Evolutionary conservation across 2,329 filamentous ascomycete genomes (phyloP).

Genomic region (Aspergillus felis): DNA sequence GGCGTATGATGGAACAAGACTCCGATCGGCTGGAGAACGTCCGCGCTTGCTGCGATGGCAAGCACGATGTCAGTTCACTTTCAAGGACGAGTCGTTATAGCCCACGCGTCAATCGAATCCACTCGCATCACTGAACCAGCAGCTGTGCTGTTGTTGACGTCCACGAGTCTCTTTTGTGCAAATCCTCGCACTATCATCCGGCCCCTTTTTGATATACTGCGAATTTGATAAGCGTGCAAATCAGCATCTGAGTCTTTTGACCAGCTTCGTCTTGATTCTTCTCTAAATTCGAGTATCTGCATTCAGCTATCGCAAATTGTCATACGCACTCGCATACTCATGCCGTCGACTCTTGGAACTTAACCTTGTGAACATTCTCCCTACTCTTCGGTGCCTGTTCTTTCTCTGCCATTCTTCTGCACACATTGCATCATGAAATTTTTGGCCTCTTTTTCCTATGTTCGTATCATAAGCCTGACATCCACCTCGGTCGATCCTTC

Average conservation of each 20-base stretch:
- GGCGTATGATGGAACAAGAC: constrained; percentile 73
- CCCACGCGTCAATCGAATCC: constrained; percentile 35
- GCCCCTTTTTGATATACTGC: constrained; percentile 5
- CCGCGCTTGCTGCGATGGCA: constrained; percentile 91
- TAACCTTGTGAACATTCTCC: constrained; percentile 10
- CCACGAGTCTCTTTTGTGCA: constrained; percentile 22
- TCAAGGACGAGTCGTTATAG: constrained; percentile 41
- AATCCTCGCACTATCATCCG: constrained; percentile 2
- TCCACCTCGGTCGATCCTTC: constrained; percentile 14
- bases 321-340: constrained; percentile 3
- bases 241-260: constrained; percentile 7
- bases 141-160: constrained; percentile 4
- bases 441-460: constrained; percentile 19
- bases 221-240: constrained; percentile 10
- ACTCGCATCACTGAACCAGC: constrained; percentile 30
- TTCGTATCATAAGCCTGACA: constrained; percentile 14
- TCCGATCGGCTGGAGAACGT: constrained; percentile 87
- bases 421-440: constrained; percentile 14
- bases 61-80: constrained; percentile 62
- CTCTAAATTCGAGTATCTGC: not conserved
- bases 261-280: constrained; percentile 1
- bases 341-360: not conserved
- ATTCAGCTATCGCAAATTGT: not conserved
- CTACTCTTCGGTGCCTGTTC: constrained; percentile 10
- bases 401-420: constrained; percentile 14